Evolutionary conservation across 257 asterid species (phyloP).

Genomic region (Vinca minor): DNA sequence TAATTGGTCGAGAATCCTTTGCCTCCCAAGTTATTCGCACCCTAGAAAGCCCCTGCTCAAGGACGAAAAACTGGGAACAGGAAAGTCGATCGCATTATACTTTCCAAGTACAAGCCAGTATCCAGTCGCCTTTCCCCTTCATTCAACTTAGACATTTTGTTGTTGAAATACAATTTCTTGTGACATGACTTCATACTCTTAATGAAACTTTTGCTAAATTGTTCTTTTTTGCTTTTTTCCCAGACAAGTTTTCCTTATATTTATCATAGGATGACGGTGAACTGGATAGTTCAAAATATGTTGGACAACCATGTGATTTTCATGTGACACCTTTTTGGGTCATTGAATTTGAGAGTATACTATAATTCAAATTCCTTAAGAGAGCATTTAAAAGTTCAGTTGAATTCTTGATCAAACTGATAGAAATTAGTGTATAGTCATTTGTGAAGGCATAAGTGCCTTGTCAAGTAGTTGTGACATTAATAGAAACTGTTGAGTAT

Average conservation of each 20-base stretch:
- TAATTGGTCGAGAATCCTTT: background rate
- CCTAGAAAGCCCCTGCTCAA: background rate
- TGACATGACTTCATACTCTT: background rate
- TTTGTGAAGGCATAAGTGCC: background rate
- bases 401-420: background rate
- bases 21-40: background rate
- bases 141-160: too few relatives aligned
- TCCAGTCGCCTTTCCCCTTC: background rate
- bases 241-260: background rate
- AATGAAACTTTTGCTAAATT: background rate
- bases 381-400: background rate
- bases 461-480: background rate
- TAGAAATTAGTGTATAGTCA: background rate
- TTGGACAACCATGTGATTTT: background rate
- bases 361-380: background rate
- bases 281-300: background rate
- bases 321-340: background rate
- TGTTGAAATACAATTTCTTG: background rate
- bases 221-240: too few relatives aligned
- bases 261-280: background rate
- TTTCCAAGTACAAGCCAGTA: background rate
- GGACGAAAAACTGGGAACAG: background rate
- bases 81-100: background rate
- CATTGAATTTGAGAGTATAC: background rate
- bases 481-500: background rate